phyloP scores from a whole-genome alignment of 1,284 basidiomycete genomes.

The Ustilago esculenta region DNA sequence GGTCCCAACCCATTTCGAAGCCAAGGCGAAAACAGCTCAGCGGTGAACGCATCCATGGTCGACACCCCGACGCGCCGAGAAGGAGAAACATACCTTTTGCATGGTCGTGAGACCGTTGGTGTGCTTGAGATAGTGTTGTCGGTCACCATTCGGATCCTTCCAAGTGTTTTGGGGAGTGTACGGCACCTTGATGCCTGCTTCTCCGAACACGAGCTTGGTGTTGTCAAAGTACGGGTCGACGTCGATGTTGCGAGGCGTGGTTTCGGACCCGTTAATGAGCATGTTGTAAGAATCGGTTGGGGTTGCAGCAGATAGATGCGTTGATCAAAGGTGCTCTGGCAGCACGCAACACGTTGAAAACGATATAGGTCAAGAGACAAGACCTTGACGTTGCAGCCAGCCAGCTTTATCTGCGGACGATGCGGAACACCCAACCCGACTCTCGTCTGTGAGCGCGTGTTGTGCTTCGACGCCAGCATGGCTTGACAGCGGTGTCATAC shows the following conservation, averaged over 20 bases:
- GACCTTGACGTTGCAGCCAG: no score
- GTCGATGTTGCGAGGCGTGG: slow-evolving; percentile 30
- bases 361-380: no score
- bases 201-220: slow-evolving; percentile 28
- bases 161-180: slow-evolving; percentile 53
- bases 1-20: no score
- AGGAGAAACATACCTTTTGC: slow-evolving; percentile 58
- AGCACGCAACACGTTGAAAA: no score
- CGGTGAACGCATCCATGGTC: no score
- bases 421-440: no score
- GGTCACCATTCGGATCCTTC: slow-evolving; percentile 44
- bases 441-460: no score
- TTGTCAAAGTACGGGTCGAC: slow-evolving; percentile 52
- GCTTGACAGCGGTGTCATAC: no score
- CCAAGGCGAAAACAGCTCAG: no score
- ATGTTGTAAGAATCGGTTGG: not conserved
- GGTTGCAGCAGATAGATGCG: not conserved
- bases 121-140: slow-evolving; percentile 40
- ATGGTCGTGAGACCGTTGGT: slow-evolving; percentile 61
- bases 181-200: slow-evolving; percentile 36
- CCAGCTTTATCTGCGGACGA: no score
- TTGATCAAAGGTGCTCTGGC: no score
- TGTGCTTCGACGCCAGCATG: no score
- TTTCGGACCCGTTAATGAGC: slow-evolving; percentile 13
- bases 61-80: not conserved